Conservation (phyloP, 2,329 filamentous ascomycete genomes). For the Herpotrichia juniperi region DNA sequence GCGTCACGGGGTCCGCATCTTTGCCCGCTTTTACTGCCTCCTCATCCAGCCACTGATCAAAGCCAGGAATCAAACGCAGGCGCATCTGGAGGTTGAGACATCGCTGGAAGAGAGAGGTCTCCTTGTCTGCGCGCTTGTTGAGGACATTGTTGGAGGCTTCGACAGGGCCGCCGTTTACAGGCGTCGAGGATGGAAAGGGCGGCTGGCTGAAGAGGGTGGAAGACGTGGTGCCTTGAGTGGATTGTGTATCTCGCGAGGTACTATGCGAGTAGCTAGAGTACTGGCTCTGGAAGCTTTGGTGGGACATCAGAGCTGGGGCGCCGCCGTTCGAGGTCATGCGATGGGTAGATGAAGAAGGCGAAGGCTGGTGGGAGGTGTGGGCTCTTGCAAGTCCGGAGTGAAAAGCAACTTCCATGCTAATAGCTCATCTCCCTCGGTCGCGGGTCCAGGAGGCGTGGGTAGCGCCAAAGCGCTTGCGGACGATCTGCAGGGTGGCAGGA, state of each 20-base stretch:
- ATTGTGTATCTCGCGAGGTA: conserved; percentile 54
- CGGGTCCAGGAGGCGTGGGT: conserved; percentile 15
- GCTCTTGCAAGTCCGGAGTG: conserved; percentile 32
- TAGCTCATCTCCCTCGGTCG: conserved; percentile 32
- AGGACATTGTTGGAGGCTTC: conserved; percentile 91
- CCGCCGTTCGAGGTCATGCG: conserved; percentile 43
- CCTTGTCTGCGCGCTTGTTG: conserved; percentile 93
- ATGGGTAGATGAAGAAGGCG: conserved; percentile 28
- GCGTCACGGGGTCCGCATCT: conserved; percentile 82
- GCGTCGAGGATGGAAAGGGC: conserved; percentile 42
- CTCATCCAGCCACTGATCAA: conserved; percentile 74
- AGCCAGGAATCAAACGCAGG: conserved; percentile 81
- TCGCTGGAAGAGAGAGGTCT: conserved; percentile 91
- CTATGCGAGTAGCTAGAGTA: conserved; percentile 55
- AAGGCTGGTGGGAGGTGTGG: conserved; percentile 31
- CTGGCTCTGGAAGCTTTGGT: conserved; percentile 54
- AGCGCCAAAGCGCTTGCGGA: conserved; percentile 24
- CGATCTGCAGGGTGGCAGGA: conserved; percentile 1
- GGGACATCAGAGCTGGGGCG: conserved; percentile 48
- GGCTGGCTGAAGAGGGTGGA: conserved; percentile 52
- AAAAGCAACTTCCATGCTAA: conserved; percentile 44
- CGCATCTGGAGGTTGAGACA: conserved; percentile 85
- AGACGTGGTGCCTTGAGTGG: conserved; percentile 52
- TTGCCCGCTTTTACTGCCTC: conserved; percentile 72
- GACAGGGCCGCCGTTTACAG: conserved; percentile 64